Evolutionary conservation across 2,329 filamentous ascomycete species (phyloP).

Genomic region (Pseudogymnoascus sp.): DNA sequence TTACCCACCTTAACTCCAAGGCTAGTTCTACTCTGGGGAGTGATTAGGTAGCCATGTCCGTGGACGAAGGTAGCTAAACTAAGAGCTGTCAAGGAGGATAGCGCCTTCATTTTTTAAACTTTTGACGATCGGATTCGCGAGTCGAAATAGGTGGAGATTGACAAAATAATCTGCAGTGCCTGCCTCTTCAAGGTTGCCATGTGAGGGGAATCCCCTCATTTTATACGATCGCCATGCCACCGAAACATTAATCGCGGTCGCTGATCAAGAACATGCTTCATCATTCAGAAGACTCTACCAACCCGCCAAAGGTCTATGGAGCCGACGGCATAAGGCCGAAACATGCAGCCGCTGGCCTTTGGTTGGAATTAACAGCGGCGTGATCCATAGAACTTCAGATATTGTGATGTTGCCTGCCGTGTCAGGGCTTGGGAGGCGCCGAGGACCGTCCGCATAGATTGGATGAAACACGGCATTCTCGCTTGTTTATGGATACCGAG

Average conservation of each 20-base stretch:
- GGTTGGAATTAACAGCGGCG: background rate
- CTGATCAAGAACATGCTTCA: background rate
- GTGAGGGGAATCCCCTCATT: background rate
- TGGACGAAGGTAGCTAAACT: constrained; percentile 15
- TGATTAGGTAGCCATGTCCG: constrained; percentile 39
- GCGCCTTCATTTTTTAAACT: background rate
- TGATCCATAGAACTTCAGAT: background rate
- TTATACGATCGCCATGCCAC: background rate
- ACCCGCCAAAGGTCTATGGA: background rate
- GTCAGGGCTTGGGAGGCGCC: background rate
- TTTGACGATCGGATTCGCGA: background rate
- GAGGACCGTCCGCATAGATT: constrained; percentile 4
- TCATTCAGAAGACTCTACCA: background rate
- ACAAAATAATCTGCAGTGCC: background rate
- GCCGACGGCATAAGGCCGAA: background rate
- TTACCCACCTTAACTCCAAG: constrained; percentile 34
- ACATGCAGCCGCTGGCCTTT: background rate
- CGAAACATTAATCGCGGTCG: background rate
- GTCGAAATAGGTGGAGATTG: background rate
- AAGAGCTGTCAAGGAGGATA: background rate
- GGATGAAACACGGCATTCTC: background rate
- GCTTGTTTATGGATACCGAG: background rate
- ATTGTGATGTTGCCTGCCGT: background rate
- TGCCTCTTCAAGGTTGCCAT: background rate
- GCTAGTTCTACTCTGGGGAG: constrained; percentile 36